Percentiles rank a stretch among this genome's conserved stretches.
Evolutionary conservation across 2,329 filamentous ascomycete genomes (phyloP).

Genomic region (Talaromyces pinophilus): DNA sequence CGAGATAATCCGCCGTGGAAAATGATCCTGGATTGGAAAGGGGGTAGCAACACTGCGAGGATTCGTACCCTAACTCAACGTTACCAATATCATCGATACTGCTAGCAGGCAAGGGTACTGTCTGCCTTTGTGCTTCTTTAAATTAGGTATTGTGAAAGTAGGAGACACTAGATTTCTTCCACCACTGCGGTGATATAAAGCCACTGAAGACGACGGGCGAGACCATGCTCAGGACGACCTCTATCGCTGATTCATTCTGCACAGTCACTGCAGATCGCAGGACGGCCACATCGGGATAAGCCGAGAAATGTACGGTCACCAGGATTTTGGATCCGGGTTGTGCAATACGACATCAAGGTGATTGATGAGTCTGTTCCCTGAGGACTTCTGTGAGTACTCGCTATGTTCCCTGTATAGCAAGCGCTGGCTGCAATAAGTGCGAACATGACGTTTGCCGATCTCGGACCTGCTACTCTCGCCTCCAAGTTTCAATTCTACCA

Average conservation of each 20-base stretch:
- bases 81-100: conserved; percentile 34
- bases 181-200: neutral
- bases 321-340: neutral
- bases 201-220: conserved; percentile 23
- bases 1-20: conserved; percentile 31
- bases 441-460: conserved; percentile 1
- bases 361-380: neutral
- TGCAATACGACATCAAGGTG: neutral
- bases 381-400: neutral
- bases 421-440: conserved; percentile 4
- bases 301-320: neutral
- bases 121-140: conserved; percentile 37
- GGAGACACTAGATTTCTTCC: neutral
- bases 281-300: conserved; percentile 19
- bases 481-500: conserved; percentile 4
- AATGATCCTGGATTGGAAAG: conserved; percentile 35
- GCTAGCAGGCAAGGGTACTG: conserved; percentile 30
- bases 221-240: conserved; percentile 27
- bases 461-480: neutral
- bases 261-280: conserved; percentile 29
- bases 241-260: conserved; percentile 25
- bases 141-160: neutral
- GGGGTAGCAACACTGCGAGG: conserved; percentile 27
- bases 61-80: conserved; percentile 26
- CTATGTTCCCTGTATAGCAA: conserved; percentile 1